Evolutionary conservation across 2,329 filamentous ascomycete species (phyloP), one percentile per base, ranked within the genome.

Genomic region (Cercospora sp.): DNA sequence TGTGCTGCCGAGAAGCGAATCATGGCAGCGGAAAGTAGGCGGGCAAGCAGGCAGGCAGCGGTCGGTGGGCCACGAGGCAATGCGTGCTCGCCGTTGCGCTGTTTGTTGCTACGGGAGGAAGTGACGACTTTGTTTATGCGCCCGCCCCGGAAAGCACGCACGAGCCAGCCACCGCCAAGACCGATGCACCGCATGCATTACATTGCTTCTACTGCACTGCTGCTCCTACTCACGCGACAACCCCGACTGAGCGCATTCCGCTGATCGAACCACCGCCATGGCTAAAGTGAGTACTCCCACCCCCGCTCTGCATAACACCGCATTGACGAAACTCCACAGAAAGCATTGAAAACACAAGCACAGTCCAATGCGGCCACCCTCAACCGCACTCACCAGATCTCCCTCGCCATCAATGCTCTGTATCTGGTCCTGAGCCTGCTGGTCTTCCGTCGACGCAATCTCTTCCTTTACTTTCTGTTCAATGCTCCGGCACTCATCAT

Each of bases 341-440:
- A 84, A 84, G 81, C 83, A 65, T 81, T 82, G 70, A 85, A 85
- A 72, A 84, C 85, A 51, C 86, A 90, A 65, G 95, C 95, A 66
- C 91, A 90, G 74, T 60, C 57, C 31, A 72, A 72, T 63, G 84
- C 87, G 58, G 83, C 87, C 36, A 85, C 91, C 53, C 89, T 99
- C 58, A 91, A 90, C 77, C 92, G 89, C 77, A 92, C 95, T 28
- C 94, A 97, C 79, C 83, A 92, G 65, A 90, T 91, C 70, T 90
- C 92, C 57, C 83, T 92, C 69, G 77, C 83, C 72, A 82, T 96
- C 77, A 93, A 98, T 79, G 76, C 79, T 67, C 77, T 93, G 77
- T 97, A 94, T 83, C 83, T 96, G 67, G 77, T 93, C 62, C 86
- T 90, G 68, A 88, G 91, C 79, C 85, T 90, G 74, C 74, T 87